Evolutionary conservation across 768 basidiomycete genomes (phyloP), one percentile per base, ranked within the genome.

Genomic region (Collybia sp.): DNA sequence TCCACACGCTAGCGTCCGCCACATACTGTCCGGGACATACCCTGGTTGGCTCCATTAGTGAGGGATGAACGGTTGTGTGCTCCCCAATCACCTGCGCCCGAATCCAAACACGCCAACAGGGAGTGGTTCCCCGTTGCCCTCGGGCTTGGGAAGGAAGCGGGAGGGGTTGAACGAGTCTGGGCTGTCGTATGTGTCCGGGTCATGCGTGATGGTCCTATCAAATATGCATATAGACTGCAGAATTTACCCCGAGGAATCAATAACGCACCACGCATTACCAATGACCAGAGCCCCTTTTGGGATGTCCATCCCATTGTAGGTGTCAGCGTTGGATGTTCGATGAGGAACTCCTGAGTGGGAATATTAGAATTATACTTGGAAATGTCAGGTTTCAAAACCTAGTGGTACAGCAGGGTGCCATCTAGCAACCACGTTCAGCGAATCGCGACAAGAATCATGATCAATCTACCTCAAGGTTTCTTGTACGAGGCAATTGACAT

Each of bases 1-100:
- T 51, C 55, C 63, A 65, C 15, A 71, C 12, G 15, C 66, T 70
- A 5, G 65, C 59, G 16, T 73, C 70, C 5, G 71, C 75, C 33
- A 77, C 50, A 36, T 69, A 45, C 19, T 61, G 52, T 6, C 72
- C 75, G 13, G 69, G 64, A 42, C 69, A 71, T 9, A 62, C 42
- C 38, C 54, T 56, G 20, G 13, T 30, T 25, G 32, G n/a, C 5
- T 32, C 17, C 17, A 30, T 30, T n/a, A 17, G 12, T 5, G n/a
- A 31, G 13, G 30, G 5, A 17, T 8, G 40, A 2, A 2, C 25
- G 15, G 11, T 19, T 31, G 12, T 17, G 12, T 16, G 16, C 2
- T 9, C 5, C 12, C 10, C 10, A 20, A 38, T 30, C 15, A 52
- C 60, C 60, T 54, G 16, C 61, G 53, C 0, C 61, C 61, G 51